Evolutionary conservation across 345 rosid species (phyloP).

Genomic region (Hibiscus mutabilis): DNA sequence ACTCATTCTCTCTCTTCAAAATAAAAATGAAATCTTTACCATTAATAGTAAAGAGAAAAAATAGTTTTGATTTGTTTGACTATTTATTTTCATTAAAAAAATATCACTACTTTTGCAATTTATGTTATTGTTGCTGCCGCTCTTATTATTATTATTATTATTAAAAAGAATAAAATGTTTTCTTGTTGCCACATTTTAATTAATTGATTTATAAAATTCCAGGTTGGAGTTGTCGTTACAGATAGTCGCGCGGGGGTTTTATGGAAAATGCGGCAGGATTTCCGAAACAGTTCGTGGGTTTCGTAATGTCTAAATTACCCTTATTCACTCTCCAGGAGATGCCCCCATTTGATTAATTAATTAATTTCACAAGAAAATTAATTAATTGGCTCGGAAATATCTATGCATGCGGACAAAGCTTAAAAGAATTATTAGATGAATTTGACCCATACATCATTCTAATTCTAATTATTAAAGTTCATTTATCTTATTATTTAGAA

Average conservation of each 20-base stretch:
- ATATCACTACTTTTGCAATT: background rate
- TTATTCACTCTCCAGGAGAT: too few relatives aligned
- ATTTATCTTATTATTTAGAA: too few relatives aligned
- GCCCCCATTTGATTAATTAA: background rate
- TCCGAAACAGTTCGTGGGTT: slow-evolving; percentile 16
- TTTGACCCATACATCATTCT: too few relatives aligned
- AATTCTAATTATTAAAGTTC: too few relatives aligned
- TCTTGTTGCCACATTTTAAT: slow-evolving; percentile 3
- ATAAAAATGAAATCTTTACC: background rate
- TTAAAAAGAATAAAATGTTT: background rate
- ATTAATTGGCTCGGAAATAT: background rate
- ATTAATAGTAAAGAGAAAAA: background rate
- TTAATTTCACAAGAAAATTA: too few relatives aligned
- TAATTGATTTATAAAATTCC: slow-evolving; percentile 12
- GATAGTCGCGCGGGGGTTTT: slow-evolving; percentile 17
- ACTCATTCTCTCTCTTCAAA: background rate
- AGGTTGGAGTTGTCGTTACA: slow-evolving; percentile 24
- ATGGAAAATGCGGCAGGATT: slow-evolving; percentile 28
- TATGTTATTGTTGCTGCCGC: background rate
- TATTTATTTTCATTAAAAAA: background rate
- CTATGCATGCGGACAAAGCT: background rate
- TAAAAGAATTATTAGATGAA: too few relatives aligned
- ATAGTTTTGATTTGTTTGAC: background rate
- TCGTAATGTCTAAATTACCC: background rate
- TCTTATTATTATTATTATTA: background rate